Percentiles rank a stretch among this genome's conserved stretches.
Conservation (phyloP, 75 land plant genomes). For the Sequoiadendron giganteum region DNA sequence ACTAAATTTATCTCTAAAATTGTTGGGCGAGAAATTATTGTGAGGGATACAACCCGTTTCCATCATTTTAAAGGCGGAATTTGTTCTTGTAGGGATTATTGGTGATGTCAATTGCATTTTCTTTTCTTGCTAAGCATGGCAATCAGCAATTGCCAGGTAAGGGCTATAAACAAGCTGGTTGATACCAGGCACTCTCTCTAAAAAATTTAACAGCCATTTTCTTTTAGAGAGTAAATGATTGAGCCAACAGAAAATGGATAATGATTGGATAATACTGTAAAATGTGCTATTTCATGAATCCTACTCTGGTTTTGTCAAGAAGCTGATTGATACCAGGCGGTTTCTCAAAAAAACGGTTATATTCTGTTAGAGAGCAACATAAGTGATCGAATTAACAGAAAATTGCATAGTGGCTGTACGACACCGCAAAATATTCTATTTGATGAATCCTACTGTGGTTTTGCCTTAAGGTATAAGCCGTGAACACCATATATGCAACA, state of each 20-base stretch:
- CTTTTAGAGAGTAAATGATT: neutral
- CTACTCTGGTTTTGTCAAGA: neutral
- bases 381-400: neutral
- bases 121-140: neutral
- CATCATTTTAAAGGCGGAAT: constrained; percentile 17
- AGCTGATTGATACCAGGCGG: neutral
- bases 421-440: neutral
- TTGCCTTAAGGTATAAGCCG: neutral
- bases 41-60: constrained; percentile 13
- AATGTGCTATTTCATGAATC: neutral
- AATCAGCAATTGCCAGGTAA: neutral
- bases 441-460: neutral
- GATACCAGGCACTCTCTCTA: neutral
- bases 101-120: neutral
- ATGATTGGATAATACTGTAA: neutral
- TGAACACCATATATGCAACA: neutral
- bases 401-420: neutral
- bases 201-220: neutral
- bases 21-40: constrained; percentile 13
- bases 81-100: constrained; percentile 17
- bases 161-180: neutral
- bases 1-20: constrained; percentile 18
- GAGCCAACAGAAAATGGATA: neutral
- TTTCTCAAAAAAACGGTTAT: neutral
- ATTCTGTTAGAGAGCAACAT: neutral